Base-by-base conservation (phyloP, 2,329 filamentous ascomycete genomes). In the Penicillium oxalicum region DNA sequence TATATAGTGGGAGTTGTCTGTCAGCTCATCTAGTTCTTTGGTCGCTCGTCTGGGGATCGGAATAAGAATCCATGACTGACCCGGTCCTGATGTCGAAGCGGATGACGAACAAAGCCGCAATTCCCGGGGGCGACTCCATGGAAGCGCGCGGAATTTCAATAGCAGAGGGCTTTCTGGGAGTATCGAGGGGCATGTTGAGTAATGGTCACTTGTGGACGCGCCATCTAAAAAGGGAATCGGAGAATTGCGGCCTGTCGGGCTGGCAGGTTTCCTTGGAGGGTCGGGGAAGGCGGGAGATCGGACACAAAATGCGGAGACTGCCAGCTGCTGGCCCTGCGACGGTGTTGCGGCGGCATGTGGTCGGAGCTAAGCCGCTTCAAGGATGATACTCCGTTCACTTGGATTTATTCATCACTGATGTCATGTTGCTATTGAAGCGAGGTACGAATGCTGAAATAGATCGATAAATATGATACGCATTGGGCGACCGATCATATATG, bases 61-160 rank as follows among this genome's bases (percentile, higher is more conserved):
- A 18, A 50, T 33, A 34, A 36, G 28, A 47, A 46, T 37, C 25
- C 44, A 50, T 24, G 9, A 51, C 68, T 70, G 85, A 95, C 74
- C 90, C 90, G 62, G 89, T 86, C 69, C 91, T 93, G 72, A 91
- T 86, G 70, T 95, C 90, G 73, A 95, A 95, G 64, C 87, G 83
- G 70, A 95, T 91, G 54, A 95, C 78, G 69, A 95, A 95, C 33
- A 94, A 78, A 29, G 89, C 89, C 35, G 86, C 84, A 62, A 91
- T 81, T 45, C 67, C 63, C 24, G 74, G 74, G 26, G 70, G 70
- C 51, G 67, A 61, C 49, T 70, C 70, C 49, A 62, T 55, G 25
- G 58, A 48, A 54, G 61, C 52, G 48, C 61, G 61, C 49, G 64
- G 60, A 47, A 68, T 48, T 51, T 71, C 69, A 49, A 68, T 63